phyloP scores from a whole-genome alignment of 2,329 filamentous ascomycete species.

The Madurella mycetomatis region DNA sequence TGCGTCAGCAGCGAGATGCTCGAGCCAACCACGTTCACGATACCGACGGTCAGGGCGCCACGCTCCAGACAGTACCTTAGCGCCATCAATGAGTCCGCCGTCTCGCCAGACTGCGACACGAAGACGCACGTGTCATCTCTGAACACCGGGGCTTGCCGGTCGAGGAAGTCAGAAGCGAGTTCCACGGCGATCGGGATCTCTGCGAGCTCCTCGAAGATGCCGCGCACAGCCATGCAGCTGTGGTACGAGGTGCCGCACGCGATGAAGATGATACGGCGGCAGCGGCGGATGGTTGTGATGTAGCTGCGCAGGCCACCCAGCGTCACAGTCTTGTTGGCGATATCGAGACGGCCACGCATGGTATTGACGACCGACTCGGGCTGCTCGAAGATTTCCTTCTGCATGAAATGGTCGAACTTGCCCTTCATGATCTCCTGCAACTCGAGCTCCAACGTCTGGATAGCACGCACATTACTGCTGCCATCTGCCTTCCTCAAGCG shows the following conservation, averaged over 20 bases:
- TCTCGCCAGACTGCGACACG: slow-evolving; percentile 98
- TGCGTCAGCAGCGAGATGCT: slow-evolving; percentile 98
- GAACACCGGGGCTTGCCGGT: slow-evolving; percentile 95
- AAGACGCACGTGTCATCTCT: slow-evolving; percentile 98
- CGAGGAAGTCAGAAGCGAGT: slow-evolving; percentile 95
- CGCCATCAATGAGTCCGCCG: slow-evolving; percentile 94
- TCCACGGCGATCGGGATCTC: slow-evolving; percentile 98
- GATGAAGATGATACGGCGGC: slow-evolving; percentile 97
- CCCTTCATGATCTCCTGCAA: slow-evolving; percentile 99
- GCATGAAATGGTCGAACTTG: slow-evolving; percentile 99
- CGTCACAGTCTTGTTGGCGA: slow-evolving; percentile 89
- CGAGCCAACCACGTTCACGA: slow-evolving; percentile 97
- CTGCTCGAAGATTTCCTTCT: slow-evolving; percentile 99
- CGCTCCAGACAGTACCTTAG: slow-evolving; percentile 97
- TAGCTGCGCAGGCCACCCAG: slow-evolving; percentile 94
- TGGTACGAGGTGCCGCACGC: slow-evolving; percentile 98
- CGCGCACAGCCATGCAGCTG: slow-evolving; percentile 98
- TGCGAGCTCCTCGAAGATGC: slow-evolving; percentile 94
- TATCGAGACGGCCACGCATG: slow-evolving; percentile 96
- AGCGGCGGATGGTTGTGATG: slow-evolving; percentile 92
- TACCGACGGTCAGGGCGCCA: slow-evolving; percentile 92
- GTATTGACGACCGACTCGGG: slow-evolving; percentile 99
- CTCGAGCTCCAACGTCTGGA: slow-evolving; percentile 97
- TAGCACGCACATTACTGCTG: slow-evolving; percentile 92
- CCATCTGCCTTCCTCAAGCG: slow-evolving; percentile 95